A percentile compares a stretch with the other conserved stretches of the same genome.
These are phyloP conservation scores for Urochloa ruziziensis DNA, from an alignment of 176 grass and related monocot species.

Conservation along the genomic window DNA sequence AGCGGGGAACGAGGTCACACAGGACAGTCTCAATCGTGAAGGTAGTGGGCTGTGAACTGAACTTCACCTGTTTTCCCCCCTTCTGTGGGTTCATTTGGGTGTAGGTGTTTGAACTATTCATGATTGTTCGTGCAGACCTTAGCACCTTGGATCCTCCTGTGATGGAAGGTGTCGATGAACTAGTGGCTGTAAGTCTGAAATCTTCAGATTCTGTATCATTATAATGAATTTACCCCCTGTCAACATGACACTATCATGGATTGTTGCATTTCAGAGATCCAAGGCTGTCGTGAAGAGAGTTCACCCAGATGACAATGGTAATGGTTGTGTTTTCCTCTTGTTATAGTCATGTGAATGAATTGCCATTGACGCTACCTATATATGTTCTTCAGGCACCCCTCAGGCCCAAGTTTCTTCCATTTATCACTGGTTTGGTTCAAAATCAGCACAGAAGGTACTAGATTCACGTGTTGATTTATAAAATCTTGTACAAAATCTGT, in stretches of 20 bases:
- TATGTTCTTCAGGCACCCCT: constrained; percentile 21
- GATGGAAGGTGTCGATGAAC: constrained; percentile 81
- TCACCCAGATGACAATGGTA: constrained; percentile 68
- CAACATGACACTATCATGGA: not conserved
- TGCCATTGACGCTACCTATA: not conserved
- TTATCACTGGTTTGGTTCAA: constrained; percentile 86
- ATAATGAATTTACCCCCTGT: not conserved
- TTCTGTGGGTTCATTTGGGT: not conserved
- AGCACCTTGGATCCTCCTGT: constrained; percentile 49
- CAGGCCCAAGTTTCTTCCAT: constrained; percentile 48
- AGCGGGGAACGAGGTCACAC: constrained; percentile 70
- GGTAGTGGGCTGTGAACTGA: constrained; percentile 34
- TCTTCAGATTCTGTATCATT: not conserved
- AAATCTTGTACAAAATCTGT: not conserved
- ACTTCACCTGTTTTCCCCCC: not conserved
- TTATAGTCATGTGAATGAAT: not conserved
- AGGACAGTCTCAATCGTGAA: constrained; percentile 57
- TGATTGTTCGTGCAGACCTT: constrained; percentile 48
- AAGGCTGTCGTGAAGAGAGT: constrained; percentile 59
- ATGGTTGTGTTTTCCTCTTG: not conserved
- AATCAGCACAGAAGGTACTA: constrained; percentile 85
- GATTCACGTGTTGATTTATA: not conserved
- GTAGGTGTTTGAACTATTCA: not conserved
- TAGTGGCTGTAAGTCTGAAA: constrained; percentile 60
- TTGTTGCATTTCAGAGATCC: constrained; percentile 58